Conservation (phyloP, 2,329 filamentous ascomycete genomes). For the Pseudogymnoascus sp. region DNA sequence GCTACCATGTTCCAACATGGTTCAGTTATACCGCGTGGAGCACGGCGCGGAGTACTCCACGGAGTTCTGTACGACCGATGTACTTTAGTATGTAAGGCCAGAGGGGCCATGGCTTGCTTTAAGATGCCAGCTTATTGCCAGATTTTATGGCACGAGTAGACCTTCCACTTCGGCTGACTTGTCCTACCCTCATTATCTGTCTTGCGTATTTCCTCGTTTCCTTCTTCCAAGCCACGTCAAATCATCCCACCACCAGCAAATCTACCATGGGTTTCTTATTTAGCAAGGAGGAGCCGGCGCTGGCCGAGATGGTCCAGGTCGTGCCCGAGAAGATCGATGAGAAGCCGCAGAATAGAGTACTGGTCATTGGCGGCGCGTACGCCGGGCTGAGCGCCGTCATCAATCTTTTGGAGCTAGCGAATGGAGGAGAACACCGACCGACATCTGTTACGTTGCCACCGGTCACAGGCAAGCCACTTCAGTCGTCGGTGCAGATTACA, state of each 20-base stretch:
- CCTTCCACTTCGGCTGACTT: neutral
- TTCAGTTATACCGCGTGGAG: neutral
- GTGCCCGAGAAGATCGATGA: constrained; percentile 12
- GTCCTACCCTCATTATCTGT: neutral
- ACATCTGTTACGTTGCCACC: constrained; percentile 5
- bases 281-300: constrained; percentile 17
- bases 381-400: constrained; percentile 59
- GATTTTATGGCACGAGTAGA: neutral
- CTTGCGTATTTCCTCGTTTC: neutral
- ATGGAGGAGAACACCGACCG: constrained; percentile 36
- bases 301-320: constrained; percentile 16
- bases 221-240: neutral
- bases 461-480: constrained; percentile 27
- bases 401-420: constrained; percentile 58
- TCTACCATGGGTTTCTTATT: constrained; percentile 4
- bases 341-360: constrained; percentile 35
- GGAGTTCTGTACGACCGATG: neutral
- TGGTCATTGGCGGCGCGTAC: constrained; percentile 66
- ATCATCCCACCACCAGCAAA: neutral
- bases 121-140: neutral
- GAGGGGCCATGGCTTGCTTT: neutral
- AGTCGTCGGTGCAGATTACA: constrained; percentile 57
- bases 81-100: neutral
- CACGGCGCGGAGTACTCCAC: neutral
- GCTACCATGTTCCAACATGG: neutral